A percentile compares a stretch with the other conserved stretches of the same genome.
Conservation (phyloP, 108 stramenopile genomes). For the Licmophora abbreviata region DNA sequence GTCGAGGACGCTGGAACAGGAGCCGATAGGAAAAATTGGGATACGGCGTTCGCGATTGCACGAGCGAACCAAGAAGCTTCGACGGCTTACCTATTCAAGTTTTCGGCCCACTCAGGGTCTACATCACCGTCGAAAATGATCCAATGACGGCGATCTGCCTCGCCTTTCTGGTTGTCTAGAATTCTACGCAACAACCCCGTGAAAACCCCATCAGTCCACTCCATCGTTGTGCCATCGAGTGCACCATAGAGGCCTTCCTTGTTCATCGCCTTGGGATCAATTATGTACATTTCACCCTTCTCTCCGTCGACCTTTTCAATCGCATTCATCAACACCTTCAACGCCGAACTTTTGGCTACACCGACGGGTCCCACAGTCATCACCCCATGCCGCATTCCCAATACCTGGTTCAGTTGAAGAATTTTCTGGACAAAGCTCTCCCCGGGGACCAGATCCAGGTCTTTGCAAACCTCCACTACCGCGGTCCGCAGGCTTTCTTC, state of each 20-base stretch:
- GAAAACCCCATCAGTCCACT: conserved; percentile 99
- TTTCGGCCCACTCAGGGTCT: conserved; percentile 91
- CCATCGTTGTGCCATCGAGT: conserved; percentile 95
- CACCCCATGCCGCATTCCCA: conserved; percentile 92
- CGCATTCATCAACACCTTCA: conserved; percentile 68
- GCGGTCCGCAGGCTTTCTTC: conserved; percentile 62
- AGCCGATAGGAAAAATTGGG: background rate
- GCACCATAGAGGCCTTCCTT: conserved; percentile 91
- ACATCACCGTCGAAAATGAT: conserved; percentile 97
- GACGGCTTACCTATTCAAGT: conserved; percentile 54
- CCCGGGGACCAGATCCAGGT: conserved; percentile 37
- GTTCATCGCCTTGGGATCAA: conserved; percentile 94
- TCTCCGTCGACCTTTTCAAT: conserved; percentile 79
- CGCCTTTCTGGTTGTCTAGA: conserved; percentile 91
- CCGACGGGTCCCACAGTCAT: conserved; percentile 95
- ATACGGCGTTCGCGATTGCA: background rate
- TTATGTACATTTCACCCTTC: conserved; percentile 87
- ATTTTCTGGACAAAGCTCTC: conserved; percentile 92
- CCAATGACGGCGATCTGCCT: conserved; percentile 87
- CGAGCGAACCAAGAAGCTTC: background rate
- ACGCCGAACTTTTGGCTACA: conserved; percentile 62
- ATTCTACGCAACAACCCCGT: conserved; percentile 78
- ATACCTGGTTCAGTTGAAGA: conserved; percentile 90
- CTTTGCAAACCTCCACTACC: conserved; percentile 61
- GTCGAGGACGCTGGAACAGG: conserved; percentile 74